phyloP scores from a whole-genome alignment of 2,329 filamentous ascomycete species.

The Hypoxylon sp. region DNA sequence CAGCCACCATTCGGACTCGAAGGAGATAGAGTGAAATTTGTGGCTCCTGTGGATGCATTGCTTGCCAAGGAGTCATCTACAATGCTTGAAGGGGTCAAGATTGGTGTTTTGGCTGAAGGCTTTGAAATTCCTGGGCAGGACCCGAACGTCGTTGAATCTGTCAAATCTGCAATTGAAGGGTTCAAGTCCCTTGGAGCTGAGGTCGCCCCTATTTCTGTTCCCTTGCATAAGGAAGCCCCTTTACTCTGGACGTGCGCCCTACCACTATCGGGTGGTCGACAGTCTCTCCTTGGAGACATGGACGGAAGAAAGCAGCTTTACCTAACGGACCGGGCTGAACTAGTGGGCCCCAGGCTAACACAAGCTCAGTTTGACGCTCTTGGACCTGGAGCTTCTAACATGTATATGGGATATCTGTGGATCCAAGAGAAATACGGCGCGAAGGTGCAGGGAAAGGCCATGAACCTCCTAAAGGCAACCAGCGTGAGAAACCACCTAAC shows the following conservation, averaged over 20 bases:
- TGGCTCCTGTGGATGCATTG: slow-evolving; percentile 38
- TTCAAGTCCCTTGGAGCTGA: slow-evolving; percentile 48
- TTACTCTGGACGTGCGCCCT: slow-evolving; percentile 42
- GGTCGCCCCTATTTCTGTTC: slow-evolving; percentile 49
- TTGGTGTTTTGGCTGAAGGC: slow-evolving; percentile 51
- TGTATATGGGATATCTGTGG: slow-evolving; percentile 46
- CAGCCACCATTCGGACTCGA: slow-evolving; percentile 45
- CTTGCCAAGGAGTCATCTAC: slow-evolving; percentile 22
- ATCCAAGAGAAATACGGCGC: slow-evolving; percentile 45
- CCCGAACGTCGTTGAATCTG: slow-evolving; percentile 41
- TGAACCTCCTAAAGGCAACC: slow-evolving; percentile 45
- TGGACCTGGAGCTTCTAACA: slow-evolving; percentile 45
- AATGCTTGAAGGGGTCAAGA: slow-evolving; percentile 47
- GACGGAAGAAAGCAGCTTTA: slow-evolving; percentile 45
- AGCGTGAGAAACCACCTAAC: slow-evolving; percentile 29
- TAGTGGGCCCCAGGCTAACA: slow-evolving; percentile 42
- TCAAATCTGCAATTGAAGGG: slow-evolving; percentile 46
- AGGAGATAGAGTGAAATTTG: slow-evolving; percentile 38
- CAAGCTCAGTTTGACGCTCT: slow-evolving; percentile 48
- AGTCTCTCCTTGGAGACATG: slow-evolving; percentile 42
- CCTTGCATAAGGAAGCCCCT: slow-evolving; percentile 46
- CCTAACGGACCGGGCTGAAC: slow-evolving; percentile 44
- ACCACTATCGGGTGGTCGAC: slow-evolving; percentile 38
- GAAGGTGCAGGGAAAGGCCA: slow-evolving; percentile 42
- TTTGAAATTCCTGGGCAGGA: slow-evolving; percentile 47